Evolutionary conservation across 331 rosid genomes (phyloP).

Genomic region (Acacia pycnantha): DNA sequence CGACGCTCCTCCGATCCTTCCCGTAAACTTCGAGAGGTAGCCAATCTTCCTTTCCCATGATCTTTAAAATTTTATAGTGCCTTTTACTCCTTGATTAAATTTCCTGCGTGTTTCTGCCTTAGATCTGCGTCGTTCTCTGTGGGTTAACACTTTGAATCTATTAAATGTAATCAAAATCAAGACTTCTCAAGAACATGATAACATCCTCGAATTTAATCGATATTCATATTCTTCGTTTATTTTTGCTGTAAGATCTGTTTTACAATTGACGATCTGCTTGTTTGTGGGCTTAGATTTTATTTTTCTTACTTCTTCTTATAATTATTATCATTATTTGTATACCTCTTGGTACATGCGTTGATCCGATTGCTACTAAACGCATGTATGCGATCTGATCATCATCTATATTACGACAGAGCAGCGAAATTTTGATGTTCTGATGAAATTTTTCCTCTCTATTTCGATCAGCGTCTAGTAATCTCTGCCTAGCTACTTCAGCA

Average conservation of each 20-base stretch:
- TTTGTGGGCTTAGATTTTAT: background rate
- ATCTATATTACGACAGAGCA: background rate
- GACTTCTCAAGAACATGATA: background rate
- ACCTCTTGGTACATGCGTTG: background rate
- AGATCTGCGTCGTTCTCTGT: background rate
- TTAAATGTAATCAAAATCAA: background rate
- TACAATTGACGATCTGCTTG: background rate
- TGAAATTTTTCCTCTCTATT: background rate
- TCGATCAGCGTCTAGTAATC: conserved; percentile 31
- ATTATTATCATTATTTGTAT: background rate
- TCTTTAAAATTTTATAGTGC: background rate
- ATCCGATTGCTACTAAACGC: background rate
- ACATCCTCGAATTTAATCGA: background rate
- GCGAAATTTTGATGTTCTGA: background rate
- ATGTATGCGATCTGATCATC: background rate
- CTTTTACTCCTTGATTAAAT: background rate
- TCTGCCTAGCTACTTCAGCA: conserved; percentile 17
- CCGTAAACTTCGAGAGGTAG: conserved; percentile 17
- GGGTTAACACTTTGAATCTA: background rate
- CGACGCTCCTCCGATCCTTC: conserved; percentile 11
- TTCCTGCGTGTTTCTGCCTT: background rate
- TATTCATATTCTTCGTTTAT: background rate
- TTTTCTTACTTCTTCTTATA: too few species aligned
- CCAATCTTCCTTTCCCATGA: background rate
- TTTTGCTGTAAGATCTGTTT: too few species aligned